Conservation (phyloP, 2,329 filamentous ascomycete genomes). For the Chaetomium sp. region DNA sequence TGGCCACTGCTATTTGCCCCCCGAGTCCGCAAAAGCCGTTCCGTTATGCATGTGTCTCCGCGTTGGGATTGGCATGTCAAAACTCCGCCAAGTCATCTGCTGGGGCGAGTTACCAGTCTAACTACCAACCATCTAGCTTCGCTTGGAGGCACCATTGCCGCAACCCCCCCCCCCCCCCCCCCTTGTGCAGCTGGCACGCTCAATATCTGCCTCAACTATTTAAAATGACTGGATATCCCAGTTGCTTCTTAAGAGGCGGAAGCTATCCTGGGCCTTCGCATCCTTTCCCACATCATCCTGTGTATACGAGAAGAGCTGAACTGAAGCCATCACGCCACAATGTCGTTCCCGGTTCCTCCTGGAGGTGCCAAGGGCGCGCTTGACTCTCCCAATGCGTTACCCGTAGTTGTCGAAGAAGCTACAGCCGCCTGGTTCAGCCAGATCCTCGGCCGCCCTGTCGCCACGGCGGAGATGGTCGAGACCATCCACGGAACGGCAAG, state of each 20-base stretch:
- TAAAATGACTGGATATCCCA: slow-evolving; percentile 1
- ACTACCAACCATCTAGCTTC: not conserved
- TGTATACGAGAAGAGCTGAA: not conserved
- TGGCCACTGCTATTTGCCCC: not conserved
- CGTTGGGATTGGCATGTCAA: not conserved
- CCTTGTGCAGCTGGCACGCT: not conserved
- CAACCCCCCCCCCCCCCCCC: not conserved
- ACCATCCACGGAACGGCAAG: slow-evolving; percentile 31
- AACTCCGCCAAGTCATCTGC: not conserved
- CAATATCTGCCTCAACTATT: not conserved
- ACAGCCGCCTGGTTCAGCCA: slow-evolving; percentile 33
- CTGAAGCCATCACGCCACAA: not conserved
- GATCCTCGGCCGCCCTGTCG: slow-evolving; percentile 30
- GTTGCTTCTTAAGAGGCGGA: not conserved
- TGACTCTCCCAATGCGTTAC: slow-evolving; percentile 29
- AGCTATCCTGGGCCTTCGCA: not conserved
- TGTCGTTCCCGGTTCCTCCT: slow-evolving; percentile 14
- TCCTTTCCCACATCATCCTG: not conserved
- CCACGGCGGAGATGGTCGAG: slow-evolving; percentile 22
- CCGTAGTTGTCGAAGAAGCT: slow-evolving; percentile 28
- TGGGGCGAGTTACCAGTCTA: not conserved
- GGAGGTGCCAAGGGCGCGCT: slow-evolving; percentile 22
- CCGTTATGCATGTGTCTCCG: not conserved
- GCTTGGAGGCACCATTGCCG: not conserved
- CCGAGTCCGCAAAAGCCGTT: not conserved